phyloP scores from a whole-genome alignment of 2,329 filamentous ascomycete species.

The Trichoderma sp. region DNA sequence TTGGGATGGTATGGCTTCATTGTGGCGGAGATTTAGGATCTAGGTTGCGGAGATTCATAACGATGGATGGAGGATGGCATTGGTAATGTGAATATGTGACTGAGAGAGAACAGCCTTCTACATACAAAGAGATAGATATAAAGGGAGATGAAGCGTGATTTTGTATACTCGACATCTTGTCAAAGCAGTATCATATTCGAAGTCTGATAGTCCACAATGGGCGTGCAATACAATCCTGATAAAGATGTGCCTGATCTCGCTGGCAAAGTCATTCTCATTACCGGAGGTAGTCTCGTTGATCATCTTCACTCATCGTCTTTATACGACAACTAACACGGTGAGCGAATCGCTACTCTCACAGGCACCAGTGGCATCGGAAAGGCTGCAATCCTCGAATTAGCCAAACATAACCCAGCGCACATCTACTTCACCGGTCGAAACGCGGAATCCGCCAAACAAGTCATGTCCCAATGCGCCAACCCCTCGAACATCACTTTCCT shows the following conservation, averaged over 20 bases:
- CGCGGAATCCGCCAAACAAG: slow-evolving; percentile 33
- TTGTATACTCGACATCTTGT: background rate
- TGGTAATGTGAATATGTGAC: background rate
- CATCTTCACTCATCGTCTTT: background rate
- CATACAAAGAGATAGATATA: background rate
- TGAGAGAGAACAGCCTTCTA: background rate
- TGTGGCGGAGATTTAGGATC: background rate
- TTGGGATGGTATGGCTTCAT: background rate
- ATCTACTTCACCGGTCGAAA: slow-evolving; percentile 39
- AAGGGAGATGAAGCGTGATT: too few species aligned
- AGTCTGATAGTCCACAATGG: background rate
- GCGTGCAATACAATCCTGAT: slow-evolving; percentile 21
- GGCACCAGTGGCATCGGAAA: slow-evolving; percentile 65
- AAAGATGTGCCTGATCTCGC: slow-evolving; percentile 63
- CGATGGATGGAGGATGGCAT: background rate
- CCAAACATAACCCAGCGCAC: slow-evolving; percentile 28
- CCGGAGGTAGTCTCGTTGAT: slow-evolving; percentile 54
- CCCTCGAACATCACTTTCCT: slow-evolving; percentile 47
- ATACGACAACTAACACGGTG: background rate
- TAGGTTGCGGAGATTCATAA: background rate
- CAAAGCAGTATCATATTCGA: background rate
- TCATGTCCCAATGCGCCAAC: slow-evolving; percentile 38
- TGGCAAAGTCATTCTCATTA: slow-evolving; percentile 76
- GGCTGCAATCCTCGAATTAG: slow-evolving; percentile 30
- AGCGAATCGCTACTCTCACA: slow-evolving; percentile 50